These are phyloP conservation scores for Plasmopara halstedii DNA, from an alignment of 352 stramenopile species.

Conservation along the genomic window DNA sequence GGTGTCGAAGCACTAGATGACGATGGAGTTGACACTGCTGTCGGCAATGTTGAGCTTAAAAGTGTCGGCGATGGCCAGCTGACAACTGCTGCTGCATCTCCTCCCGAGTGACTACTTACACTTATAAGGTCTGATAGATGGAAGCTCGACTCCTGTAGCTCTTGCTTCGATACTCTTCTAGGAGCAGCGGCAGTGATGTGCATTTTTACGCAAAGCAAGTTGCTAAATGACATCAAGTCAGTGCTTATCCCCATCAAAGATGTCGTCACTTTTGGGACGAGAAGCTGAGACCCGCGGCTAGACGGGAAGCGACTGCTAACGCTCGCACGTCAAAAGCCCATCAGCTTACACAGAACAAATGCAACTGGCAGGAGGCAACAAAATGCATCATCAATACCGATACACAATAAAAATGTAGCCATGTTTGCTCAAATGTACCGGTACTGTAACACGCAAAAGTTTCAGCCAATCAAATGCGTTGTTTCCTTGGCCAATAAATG, in stretches of 20 bases:
- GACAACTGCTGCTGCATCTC: slow-evolving; percentile 3
- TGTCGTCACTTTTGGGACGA: slow-evolving; percentile 29
- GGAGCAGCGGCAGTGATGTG: slow-evolving; percentile 21
- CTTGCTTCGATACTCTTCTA: slow-evolving; percentile 11
- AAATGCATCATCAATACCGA: background rate
- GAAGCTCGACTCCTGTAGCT: slow-evolving; percentile 14
- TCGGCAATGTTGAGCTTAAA: slow-evolving; percentile 10
- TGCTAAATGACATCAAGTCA: slow-evolving; percentile 19
- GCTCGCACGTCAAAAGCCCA: slow-evolving; percentile 19
- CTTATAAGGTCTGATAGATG: slow-evolving; percentile 15
- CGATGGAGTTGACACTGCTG: slow-evolving; percentile 6
- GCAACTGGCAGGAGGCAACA: slow-evolving; percentile 2
- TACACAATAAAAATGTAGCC: background rate
- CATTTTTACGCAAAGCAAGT: slow-evolving; percentile 20
- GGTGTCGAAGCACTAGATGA: slow-evolving; percentile 5
- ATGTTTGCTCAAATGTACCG: too few relatives aligned
- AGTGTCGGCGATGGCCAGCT: slow-evolving; percentile 18
- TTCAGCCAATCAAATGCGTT: slow-evolving; percentile 17
- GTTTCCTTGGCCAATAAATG: slow-evolving; percentile 16
- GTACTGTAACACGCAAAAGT: too few relatives aligned
- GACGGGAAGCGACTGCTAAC: slow-evolving; percentile 29
- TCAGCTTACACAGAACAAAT: slow-evolving; percentile 13
- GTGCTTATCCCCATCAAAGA: slow-evolving; percentile 4
- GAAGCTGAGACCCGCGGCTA: slow-evolving; percentile 15
- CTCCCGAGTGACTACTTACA: slow-evolving; percentile 2